A percentile compares a stretch with the other conserved stretches of the same genome.
phyloP scores from a whole-genome alignment of 306 rosid genomes.

The Pyrus bretschneideri region DNA sequence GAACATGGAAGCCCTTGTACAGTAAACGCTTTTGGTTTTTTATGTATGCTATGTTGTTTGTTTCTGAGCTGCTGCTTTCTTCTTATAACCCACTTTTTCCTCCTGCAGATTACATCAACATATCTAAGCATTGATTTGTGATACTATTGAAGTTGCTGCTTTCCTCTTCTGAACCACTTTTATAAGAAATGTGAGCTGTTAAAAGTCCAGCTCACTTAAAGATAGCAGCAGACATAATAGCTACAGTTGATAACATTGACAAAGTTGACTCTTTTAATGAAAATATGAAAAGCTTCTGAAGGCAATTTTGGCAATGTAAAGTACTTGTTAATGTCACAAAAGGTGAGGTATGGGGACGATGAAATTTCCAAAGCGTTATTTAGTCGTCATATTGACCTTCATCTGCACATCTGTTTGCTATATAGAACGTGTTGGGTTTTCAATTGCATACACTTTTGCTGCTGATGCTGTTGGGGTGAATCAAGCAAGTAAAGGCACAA shows the following conservation, averaged over 20 bases:
- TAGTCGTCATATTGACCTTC: conserved; percentile 79
- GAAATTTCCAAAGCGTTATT: conserved; percentile 63
- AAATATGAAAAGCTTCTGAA: background rate
- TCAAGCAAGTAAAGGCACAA: conserved; percentile 77
- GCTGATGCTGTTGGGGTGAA: conserved; percentile 68
- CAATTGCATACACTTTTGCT: conserved; percentile 87
- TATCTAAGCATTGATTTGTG: background rate
- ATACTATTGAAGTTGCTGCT: background rate
- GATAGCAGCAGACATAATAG: background rate
- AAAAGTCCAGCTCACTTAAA: background rate
- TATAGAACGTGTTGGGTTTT: conserved; percentile 88
- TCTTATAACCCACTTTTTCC: background rate
- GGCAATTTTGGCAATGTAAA: background rate
- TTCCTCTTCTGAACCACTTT: background rate
- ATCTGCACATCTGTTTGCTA: conserved; percentile 88
- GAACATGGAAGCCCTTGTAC: background rate
- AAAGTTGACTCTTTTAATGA: background rate
- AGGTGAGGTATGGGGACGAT: conserved; percentile 30
- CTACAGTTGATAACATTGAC: background rate
- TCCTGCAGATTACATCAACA: background rate
- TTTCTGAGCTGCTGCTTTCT: background rate
- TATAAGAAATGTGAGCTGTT: background rate
- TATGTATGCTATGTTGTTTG: background rate
- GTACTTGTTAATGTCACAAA: background rate
- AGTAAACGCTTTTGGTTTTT: background rate